phyloP scores from a whole-genome alignment of 1,284 basidiomycete genomes.

The Malassezia dermatis region DNA sequence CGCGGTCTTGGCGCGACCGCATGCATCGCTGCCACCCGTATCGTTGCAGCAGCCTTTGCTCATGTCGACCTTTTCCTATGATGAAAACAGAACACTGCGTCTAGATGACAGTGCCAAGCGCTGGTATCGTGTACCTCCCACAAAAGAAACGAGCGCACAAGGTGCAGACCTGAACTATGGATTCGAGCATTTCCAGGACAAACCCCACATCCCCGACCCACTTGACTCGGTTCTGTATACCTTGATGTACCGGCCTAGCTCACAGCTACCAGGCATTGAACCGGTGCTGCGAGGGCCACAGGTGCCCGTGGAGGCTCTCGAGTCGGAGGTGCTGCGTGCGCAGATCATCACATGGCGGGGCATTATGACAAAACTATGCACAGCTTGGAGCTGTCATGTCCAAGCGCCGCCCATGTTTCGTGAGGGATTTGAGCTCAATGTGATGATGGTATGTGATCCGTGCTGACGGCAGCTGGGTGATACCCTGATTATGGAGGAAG shows the following conservation, averaged over 20 bases:
- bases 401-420: slow-evolving; percentile 36
- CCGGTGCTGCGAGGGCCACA: neutral
- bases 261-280: neutral
- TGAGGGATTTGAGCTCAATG: slow-evolving; percentile 46
- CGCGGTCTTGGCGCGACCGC: neutral
- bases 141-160: slow-evolving; percentile 1
- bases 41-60: slow-evolving; percentile 15
- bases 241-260: slow-evolving; percentile 9
- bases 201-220: slow-evolving; percentile 31
- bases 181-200: slow-evolving; percentile 60
- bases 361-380: slow-evolving; percentile 66
- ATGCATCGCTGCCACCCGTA: neutral
- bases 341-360: slow-evolving; percentile 73
- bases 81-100: neutral
- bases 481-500: slow-evolving; percentile 72
- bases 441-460: slow-evolving; percentile 21
- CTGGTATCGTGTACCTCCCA: slow-evolving; percentile 14
- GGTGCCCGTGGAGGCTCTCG: slow-evolving; percentile 11
- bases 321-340: slow-evolving; percentile 35
- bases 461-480: slow-evolving; percentile 50
- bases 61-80: slow-evolving; percentile 14
- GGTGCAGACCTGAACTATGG: slow-evolving; percentile 44
- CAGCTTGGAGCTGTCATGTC: slow-evolving; percentile 18
- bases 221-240: slow-evolving; percentile 18
- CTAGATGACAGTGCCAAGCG: slow-evolving; percentile 13